A percentile compares a stretch with the other conserved stretches of the same genome.
Evolutionary conservation across 495 filamentous ascomycete genomes (phyloP).

Genomic region (Trichoderma virens): DNA sequence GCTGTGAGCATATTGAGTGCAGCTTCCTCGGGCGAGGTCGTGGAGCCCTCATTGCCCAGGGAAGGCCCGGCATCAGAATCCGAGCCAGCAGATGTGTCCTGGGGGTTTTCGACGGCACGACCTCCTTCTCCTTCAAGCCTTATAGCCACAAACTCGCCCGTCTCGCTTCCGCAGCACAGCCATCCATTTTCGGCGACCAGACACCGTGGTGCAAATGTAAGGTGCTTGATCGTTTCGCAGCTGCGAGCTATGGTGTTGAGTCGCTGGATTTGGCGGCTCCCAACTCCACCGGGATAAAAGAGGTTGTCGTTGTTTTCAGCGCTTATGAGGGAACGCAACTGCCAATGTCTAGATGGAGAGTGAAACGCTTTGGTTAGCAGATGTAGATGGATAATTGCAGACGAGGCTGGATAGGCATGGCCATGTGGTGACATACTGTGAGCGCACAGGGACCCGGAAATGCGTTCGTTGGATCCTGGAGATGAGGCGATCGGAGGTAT

Average conservation of each 20-base stretch:
- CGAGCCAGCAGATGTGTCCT: slow-evolving; percentile 47
- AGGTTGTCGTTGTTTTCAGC: slow-evolving; percentile 65
- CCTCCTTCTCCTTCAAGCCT: slow-evolving; percentile 37
- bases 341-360: slow-evolving; percentile 60
- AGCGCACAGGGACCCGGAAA: slow-evolving; percentile 66
- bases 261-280: slow-evolving; percentile 54
- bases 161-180: slow-evolving; percentile 82
- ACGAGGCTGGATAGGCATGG: slow-evolving; percentile 5
- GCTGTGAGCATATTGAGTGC: slow-evolving; percentile 18
- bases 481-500: slow-evolving; percentile 48
- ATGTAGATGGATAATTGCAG: slow-evolving; percentile 8
- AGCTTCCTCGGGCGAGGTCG: slow-evolving; percentile 22
- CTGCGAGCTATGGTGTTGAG: slow-evolving; percentile 65
- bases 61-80: not conserved
- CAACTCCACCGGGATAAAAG: slow-evolving; percentile 68
- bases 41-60: not conserved
- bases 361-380: slow-evolving; percentile 13
- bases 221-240: slow-evolving; percentile 63
- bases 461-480: slow-evolving; percentile 61
- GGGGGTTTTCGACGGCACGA: slow-evolving; percentile 44
- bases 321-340: slow-evolving; percentile 86
- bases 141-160: slow-evolving; percentile 78
- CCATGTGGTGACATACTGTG: slow-evolving; percentile 58
- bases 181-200: slow-evolving; percentile 76
- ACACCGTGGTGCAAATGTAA: slow-evolving; percentile 79